These are phyloP conservation scores for Sporothrix phasma DNA, from an alignment of 2,329 filamentous ascomycete species.

Conservation along the genomic window DNA sequence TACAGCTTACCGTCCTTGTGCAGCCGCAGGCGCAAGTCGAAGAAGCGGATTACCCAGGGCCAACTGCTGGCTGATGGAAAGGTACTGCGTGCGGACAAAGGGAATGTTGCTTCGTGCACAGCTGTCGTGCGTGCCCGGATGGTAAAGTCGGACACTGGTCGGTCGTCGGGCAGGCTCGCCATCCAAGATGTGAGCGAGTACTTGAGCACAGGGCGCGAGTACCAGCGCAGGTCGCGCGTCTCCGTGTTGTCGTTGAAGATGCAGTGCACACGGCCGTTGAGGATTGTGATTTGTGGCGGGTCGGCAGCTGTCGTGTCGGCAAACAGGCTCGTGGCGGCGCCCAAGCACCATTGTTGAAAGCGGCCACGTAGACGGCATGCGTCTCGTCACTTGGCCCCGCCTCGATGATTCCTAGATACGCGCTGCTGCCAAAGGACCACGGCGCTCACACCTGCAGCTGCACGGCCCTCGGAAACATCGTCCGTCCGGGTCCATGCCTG, in stretches of 20 bases:
- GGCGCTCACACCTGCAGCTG: slow-evolving; percentile 26
- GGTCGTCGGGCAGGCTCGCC: slow-evolving; percentile 45
- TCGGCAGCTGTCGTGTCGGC: slow-evolving; percentile 19
- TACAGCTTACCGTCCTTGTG: slow-evolving; percentile 39
- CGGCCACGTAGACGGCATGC: slow-evolving; percentile 20
- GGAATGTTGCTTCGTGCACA: slow-evolving; percentile 36
- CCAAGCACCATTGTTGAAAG: slow-evolving; percentile 19
- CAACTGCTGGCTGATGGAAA: slow-evolving; percentile 53
- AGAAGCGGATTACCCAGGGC: slow-evolving; percentile 61
- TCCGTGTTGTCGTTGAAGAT: slow-evolving; percentile 26
- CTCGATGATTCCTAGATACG: slow-evolving; percentile 25
- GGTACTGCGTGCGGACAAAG: slow-evolving; percentile 62
- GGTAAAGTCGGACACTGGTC: slow-evolving; percentile 51
- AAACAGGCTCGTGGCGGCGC: slow-evolving; percentile 20
- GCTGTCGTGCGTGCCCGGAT: slow-evolving; percentile 69
- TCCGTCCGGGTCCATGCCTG: slow-evolving; percentile 25
- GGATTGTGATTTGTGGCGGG: slow-evolving; percentile 23
- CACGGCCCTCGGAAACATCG: slow-evolving; percentile 27
- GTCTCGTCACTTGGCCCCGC: slow-evolving; percentile 18
- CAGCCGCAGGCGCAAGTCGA: slow-evolving; percentile 46
- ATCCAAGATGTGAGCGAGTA: slow-evolving; percentile 49
- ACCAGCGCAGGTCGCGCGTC: slow-evolving; percentile 28
- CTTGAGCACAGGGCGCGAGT: slow-evolving; percentile 25
- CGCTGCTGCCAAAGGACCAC: slow-evolving; percentile 27
- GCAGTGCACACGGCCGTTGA: slow-evolving; percentile 27